These are phyloP conservation scores for Juglanconis oblonga DNA, from an alignment of 2,329 filamentous ascomycete genomes.

Conservation along the genomic window DNA sequence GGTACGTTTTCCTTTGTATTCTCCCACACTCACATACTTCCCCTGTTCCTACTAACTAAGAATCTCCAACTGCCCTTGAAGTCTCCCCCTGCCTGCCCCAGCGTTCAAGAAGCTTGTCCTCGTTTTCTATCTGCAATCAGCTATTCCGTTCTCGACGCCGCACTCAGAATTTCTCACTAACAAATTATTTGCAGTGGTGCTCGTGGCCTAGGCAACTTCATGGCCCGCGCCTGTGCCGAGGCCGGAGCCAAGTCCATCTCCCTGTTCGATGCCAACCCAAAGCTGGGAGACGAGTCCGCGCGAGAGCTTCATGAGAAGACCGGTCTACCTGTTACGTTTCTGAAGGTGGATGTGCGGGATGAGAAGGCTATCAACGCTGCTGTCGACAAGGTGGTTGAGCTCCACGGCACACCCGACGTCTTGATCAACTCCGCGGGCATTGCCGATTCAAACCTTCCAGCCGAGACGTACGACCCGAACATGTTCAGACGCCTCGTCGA, in stretches of 20 bases:
- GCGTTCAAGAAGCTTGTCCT: too few relatives aligned
- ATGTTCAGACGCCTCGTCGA: constrained; percentile 78
- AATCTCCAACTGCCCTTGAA: too few relatives aligned
- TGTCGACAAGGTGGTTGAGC: constrained; percentile 61
- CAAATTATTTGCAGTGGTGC: constrained; percentile 53
- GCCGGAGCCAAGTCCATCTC: constrained; percentile 70
- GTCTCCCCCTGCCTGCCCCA: too few relatives aligned
- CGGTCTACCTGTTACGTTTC: constrained; percentile 72
- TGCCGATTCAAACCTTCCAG: constrained; percentile 80
- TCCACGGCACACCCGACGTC: constrained; percentile 69
- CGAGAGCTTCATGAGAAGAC: constrained; percentile 69
- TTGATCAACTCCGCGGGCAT: constrained; percentile 80
- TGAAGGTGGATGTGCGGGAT: constrained; percentile 76
- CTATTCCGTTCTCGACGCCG: too few relatives aligned
- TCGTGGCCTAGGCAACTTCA: constrained; percentile 74
- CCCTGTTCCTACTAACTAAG: too few relatives aligned
- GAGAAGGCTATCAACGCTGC: constrained; percentile 67
- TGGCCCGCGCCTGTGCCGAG: constrained; percentile 75
- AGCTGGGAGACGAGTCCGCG: constrained; percentile 68
- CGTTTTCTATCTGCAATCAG: too few relatives aligned
- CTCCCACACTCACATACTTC: too few relatives aligned
- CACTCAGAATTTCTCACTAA: too few relatives aligned
- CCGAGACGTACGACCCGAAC: constrained; percentile 71
- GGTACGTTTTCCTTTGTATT: constrained; percentile 42
- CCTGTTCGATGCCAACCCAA: constrained; percentile 75